phyloP scores from a whole-genome alignment of 2,329 filamentous ascomycete species.

The Aspergillus niger region DNA sequence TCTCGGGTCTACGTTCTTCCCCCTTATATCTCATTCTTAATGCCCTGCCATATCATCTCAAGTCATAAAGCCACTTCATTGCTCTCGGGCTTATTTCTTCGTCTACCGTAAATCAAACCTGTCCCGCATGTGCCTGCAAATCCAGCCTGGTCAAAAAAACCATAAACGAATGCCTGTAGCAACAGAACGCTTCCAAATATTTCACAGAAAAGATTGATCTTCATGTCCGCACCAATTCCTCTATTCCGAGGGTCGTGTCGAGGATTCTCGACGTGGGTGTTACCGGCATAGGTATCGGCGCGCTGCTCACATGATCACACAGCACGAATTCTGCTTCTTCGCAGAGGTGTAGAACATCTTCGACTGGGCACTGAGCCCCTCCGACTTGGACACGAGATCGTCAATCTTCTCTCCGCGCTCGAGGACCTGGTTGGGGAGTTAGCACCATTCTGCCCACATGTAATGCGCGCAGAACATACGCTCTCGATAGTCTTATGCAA shows the following conservation, averaged over 20 bases:
- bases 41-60: neutral
- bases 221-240: neutral
- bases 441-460: neutral
- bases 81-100: neutral
- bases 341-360: conserved; percentile 92
- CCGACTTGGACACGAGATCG: conserved; percentile 88
- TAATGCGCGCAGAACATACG: conserved; percentile 1
- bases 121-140: neutral
- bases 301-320: conserved; percentile 61
- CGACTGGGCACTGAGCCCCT: conserved; percentile 84
- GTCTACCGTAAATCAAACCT: conserved; percentile 6
- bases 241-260: neutral
- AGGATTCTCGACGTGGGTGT: neutral
- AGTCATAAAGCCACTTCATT: conserved; percentile 1
- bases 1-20: no score
- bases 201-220: neutral
- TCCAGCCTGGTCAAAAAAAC: neutral
- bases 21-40: no score
- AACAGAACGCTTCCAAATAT: conserved; percentile 9
- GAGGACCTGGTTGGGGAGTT: conserved; percentile 45
- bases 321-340: conserved; percentile 81
- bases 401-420: conserved; percentile 97
- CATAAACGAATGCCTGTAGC: conserved; percentile 8
- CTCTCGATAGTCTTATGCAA: conserved; percentile 92
- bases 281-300: neutral